Base-by-base conservation (phyloP, 495 filamentous ascomycete species). In the Tuber melanosporum region DNA sequence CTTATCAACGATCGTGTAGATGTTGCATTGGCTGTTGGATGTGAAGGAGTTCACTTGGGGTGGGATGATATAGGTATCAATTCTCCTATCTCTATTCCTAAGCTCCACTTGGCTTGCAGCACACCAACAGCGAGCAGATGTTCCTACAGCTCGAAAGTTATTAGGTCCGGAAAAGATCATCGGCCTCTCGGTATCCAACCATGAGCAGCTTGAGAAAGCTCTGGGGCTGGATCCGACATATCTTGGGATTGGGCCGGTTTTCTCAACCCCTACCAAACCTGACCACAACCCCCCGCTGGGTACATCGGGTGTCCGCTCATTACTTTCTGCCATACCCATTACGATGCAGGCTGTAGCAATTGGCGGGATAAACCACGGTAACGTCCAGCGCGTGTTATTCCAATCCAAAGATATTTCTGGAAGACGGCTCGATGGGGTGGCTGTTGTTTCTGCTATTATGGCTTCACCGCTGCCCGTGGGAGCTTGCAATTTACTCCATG, bases 1-100 rank as follows among this genome's bases (percentile, higher is more conserved):
- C 85, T 99, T 52, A 94, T 99, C 85, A 98, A 99, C 83, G 95
- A 99, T 84, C 91, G 94, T n/a, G 88, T 97, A 8, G 94, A 97
- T 85, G 92, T 99, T 26, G 94, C 94, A 39, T 86, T 95, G 43
- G 95, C 93, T 22, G 88, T 92, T 69, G 92, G 90, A 9, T 94
- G 91, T 57, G 95, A 97, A 83, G 95, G 95, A 70, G 92, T 97
- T 20, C 95, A 99, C 84, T 88, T 99, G 62, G 95, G 95, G 45
- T 95, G 97, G 85, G 93, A 97, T 88, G 95, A 99, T 85, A 91
- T 97, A 87, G 88, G 92, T 94, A 84, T 74, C 88, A 83, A 43
- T 36, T 39, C 57, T 74, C 46, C 57, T 20, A 14, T 36, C 12
- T 66, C 43, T 44, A 47, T 71, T 45, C 42, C 66, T 22, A 42